A percentile compares a stretch with the other conserved stretches of the same genome.
phyloP scores from a whole-genome alignment of 2,329 filamentous ascomycete species.

The Arthrobotrys sphaeroides region DNA sequence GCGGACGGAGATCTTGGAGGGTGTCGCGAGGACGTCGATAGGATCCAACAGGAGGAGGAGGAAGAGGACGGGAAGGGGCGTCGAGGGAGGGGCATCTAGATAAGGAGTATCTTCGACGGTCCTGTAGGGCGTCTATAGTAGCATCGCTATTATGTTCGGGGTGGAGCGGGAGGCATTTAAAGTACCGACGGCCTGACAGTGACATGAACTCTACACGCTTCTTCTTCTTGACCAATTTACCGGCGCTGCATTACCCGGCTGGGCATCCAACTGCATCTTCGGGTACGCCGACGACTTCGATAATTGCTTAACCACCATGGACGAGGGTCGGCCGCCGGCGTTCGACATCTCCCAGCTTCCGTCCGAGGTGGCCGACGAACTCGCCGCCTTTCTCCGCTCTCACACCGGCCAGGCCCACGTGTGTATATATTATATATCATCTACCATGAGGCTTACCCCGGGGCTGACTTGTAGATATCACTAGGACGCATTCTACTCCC shows the following conservation, averaged over 20 bases:
- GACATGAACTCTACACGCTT: too few relatives aligned
- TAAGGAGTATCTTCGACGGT: too few relatives aligned
- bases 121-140: too few relatives aligned
- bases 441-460: not conserved
- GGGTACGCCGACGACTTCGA: too few relatives aligned
- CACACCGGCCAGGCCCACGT: constrained; percentile 36
- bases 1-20: not conserved
- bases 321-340: not conserved
- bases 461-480: not conserved
- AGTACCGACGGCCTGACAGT: too few relatives aligned
- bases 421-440: constrained; percentile 4
- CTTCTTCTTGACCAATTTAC: too few relatives aligned
- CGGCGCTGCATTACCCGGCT: not conserved
- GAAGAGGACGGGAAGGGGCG: not conserved
- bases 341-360: constrained; percentile 35
- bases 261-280: not conserved
- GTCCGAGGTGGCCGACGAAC: constrained; percentile 39
- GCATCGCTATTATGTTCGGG: not conserved
- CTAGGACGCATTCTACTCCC: constrained; percentile 34
- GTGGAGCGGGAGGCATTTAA: not conserved
- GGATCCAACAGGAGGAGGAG: not conserved
- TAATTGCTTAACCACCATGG: not conserved
- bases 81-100: not conserved
- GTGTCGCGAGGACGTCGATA: not conserved
- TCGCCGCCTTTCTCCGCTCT: constrained; percentile 40